These are phyloP conservation scores for Plasmopara halstedii DNA, from an alignment of 352 stramenopile species.

Conservation along the genomic window DNA sequence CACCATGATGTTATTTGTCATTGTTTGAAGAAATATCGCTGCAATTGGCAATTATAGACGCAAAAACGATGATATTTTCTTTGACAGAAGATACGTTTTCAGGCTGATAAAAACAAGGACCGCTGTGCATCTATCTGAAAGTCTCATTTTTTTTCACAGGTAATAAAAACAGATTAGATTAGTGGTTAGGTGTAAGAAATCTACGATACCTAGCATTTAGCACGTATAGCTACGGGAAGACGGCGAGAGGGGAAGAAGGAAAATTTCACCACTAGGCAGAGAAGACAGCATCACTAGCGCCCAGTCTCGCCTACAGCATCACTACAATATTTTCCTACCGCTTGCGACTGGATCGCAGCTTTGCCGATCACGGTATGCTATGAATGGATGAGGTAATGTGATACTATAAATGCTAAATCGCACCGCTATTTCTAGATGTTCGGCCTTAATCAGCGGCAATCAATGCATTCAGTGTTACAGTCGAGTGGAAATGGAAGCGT, in stretches of 20 bases:
- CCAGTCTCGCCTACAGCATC: not conserved
- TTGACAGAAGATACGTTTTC: not conserved
- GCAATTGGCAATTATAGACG: too few species aligned
- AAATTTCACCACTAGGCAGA: constrained; percentile 14
- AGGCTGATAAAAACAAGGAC: too few species aligned
- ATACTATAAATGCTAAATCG: not conserved
- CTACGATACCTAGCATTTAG: constrained; percentile 10
- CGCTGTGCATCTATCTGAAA: too few species aligned
- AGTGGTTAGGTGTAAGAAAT: constrained; percentile 16
- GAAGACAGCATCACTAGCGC: constrained; percentile 2
- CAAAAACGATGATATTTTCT: too few species aligned
- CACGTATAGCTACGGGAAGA: constrained; percentile 7
- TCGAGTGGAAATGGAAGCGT: constrained; percentile 11
- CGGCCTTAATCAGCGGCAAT: constrained; percentile 26
- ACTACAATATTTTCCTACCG: not conserved
- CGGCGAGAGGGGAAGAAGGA: constrained; percentile 16
- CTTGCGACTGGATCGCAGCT: not conserved
- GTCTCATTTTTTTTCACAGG: not conserved
- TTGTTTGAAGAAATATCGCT: too few species aligned
- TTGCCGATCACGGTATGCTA: constrained; percentile 2
- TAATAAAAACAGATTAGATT: not conserved
- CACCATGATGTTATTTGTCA: too few species aligned
- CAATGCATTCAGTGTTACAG: constrained; percentile 29
- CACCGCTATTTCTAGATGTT: constrained; percentile 23
- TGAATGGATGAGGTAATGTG: not conserved